A percentile compares a stretch with the other conserved stretches of the same genome.
These are phyloP conservation scores for Noccaea caerulescens DNA, from an alignment of 345 rosid species.

Conservation along the genomic window DNA sequence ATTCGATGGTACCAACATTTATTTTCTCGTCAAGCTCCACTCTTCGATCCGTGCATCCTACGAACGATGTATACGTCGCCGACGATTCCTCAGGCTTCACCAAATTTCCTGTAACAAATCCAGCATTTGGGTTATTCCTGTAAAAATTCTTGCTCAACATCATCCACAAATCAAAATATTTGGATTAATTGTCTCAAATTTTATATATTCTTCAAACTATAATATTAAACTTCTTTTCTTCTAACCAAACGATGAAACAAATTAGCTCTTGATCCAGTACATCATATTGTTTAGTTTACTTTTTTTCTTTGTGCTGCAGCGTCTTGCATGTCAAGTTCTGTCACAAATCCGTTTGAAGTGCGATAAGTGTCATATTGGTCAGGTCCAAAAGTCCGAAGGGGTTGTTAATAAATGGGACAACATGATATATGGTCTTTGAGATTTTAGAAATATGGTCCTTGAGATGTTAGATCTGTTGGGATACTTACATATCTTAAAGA, in stretches of 20 bases:
- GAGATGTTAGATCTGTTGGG: neutral
- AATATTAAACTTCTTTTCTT: neutral
- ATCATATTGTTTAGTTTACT: neutral
- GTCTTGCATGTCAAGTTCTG: neutral
- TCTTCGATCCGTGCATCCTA: constrained; percentile 50
- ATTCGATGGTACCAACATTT: constrained; percentile 38
- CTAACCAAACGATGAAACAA: neutral
- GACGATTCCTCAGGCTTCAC: constrained; percentile 50
- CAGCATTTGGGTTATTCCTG: constrained; percentile 21
- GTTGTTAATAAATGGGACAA: neutral
- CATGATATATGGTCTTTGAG: constrained; percentile 9
- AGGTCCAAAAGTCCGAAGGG: constrained; percentile 11
- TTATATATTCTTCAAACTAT: neutral
- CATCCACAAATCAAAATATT: neutral
- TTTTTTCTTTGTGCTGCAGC: neutral
- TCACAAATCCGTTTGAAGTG: constrained; percentile 4
- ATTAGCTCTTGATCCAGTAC: neutral
- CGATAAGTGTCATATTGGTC: constrained; percentile 2
- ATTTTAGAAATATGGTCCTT: neutral
- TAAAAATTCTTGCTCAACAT: neutral
- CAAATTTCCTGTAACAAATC: constrained; percentile 47
- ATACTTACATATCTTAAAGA: neutral
- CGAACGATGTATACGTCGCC: constrained; percentile 44
- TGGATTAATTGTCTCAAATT: neutral
- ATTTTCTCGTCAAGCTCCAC: constrained; percentile 50